Evolutionary conservation across 139 green algal species (phyloP), one percentile per base, ranked within the genome.

Genomic region (Penium margaritaceum): DNA sequence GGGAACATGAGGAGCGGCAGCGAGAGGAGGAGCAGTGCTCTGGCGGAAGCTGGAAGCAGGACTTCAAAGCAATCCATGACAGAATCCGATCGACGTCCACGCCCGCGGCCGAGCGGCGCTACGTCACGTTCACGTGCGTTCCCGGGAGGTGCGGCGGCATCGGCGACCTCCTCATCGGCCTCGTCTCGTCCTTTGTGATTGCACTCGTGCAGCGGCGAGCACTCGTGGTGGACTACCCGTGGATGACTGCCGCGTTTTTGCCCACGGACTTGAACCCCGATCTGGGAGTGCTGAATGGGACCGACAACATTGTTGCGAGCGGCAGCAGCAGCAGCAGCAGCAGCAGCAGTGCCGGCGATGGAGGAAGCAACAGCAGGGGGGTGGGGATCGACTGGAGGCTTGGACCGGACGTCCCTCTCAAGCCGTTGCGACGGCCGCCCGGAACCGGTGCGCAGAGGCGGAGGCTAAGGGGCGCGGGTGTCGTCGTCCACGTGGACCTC

Each of bases 111-210:
- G 51, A 60, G 51, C 21, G 29, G 51, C 51, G 51, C 24, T 60
- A 60, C 51, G 24, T 60, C 24, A 60, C 51, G 51, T 60, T 60
- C 51, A 60, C 51, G 51, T 60, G 51, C 51, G 30, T 24, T n/a
- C 51, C 51, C 24, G 51, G 51, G 51, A n/a, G 29, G 51, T 60
- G 51, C 51, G 51, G 51, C 15, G 51, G 51, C 14, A 60, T 60
- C 51, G 51, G 51, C 15, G 51, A 60, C 51, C 51, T 60, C 24
- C 51, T 60, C 21, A 60, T 60, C 51, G 51, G 51, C 24, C 51
- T 60, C 51, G 51, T 60, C 24, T 60, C 51, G 51, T 60, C 51
- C 24, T 60, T 60, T 24, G 24, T 60, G 51, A n/a, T 60, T 6
- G 29, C 24, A 5, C 9, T 60, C 24, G 24, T 60, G 51, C 51